phyloP scores from a whole-genome alignment of 495 filamentous ascomycete species.

The Cudoniella acicularis region DNA sequence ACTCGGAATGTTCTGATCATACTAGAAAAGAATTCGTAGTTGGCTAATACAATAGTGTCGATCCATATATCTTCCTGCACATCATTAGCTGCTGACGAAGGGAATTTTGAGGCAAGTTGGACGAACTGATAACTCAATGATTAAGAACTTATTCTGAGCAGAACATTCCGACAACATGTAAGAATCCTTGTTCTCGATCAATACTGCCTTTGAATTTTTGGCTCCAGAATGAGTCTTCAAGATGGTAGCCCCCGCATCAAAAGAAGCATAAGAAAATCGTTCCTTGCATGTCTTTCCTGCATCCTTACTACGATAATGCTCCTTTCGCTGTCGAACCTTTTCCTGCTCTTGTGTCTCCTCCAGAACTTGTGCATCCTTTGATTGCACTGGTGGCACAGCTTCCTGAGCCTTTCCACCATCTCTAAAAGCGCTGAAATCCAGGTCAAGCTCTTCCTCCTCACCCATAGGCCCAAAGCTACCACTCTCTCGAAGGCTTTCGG shows the following conservation, averaged over 20 bases:
- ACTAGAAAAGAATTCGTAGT: constrained; percentile 98
- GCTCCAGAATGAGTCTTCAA: constrained; percentile 83
- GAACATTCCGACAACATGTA: constrained; percentile 96
- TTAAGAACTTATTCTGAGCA: constrained; percentile 84
- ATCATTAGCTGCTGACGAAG: constrained; percentile 32
- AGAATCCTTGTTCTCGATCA: constrained; percentile 96
- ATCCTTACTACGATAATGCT: constrained; percentile 73
- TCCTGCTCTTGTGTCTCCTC: constrained; percentile 32
- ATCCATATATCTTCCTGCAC: constrained; percentile 79
- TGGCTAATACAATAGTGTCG: constrained; percentile 92
- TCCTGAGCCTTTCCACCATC: constrained; percentile 31
- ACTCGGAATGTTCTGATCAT: constrained; percentile 89
- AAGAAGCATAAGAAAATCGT: constrained; percentile 93
- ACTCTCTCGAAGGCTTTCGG: constrained; percentile 42
- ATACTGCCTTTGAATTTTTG: constrained; percentile 78
- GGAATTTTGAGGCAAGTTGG: constrained; percentile 20
- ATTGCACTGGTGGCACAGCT: constrained; percentile 37
- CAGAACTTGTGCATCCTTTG: constrained; percentile 28
- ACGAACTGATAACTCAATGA: constrained; percentile 65
- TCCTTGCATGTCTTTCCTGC: constrained; percentile 94
- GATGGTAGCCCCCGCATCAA: constrained; percentile 91
- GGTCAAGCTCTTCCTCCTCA: constrained; percentile 86
- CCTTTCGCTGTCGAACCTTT: constrained; percentile 39
- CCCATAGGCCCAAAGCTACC: constrained; percentile 72
- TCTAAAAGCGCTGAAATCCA: constrained; percentile 69